These are phyloP conservation scores for Mycosphaerelloides madeirae DNA, from an alignment of 2,329 filamentous ascomycete species.

Conservation along the genomic window DNA sequence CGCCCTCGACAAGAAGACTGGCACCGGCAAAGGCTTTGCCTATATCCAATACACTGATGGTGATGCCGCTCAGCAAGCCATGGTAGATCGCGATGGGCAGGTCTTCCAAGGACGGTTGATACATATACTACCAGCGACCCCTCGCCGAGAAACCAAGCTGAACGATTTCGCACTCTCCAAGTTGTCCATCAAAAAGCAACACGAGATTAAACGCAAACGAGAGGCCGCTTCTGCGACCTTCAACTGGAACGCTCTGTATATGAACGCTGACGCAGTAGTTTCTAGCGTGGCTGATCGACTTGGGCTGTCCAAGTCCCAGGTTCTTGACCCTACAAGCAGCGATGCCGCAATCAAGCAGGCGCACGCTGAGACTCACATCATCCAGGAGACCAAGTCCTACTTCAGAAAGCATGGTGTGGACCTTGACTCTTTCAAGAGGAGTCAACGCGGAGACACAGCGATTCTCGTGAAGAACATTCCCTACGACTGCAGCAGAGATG, in stretches of 20 bases:
- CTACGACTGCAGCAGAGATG: conserved; percentile 72
- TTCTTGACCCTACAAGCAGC: conserved; percentile 91
- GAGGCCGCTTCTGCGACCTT: conserved; percentile 75
- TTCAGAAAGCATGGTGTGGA: conserved; percentile 85
- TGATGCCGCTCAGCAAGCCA: conserved; percentile 71
- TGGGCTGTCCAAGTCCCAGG: conserved; percentile 82
- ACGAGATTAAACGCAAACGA: conserved; percentile 77
- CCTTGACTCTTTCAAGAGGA: conserved; percentile 82
- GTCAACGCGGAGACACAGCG: conserved; percentile 75
- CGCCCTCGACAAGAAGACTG: conserved; percentile 64
- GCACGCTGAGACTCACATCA: conserved; percentile 90
- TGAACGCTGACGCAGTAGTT: conserved; percentile 91
- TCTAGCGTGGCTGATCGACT: conserved; percentile 80
- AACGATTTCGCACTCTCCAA: conserved; percentile 89
- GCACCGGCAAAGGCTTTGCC: conserved; percentile 81
- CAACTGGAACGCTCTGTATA: conserved; percentile 99
- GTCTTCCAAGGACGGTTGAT: conserved; percentile 89
- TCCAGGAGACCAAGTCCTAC: conserved; percentile 92
- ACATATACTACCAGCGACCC: conserved; percentile 79
- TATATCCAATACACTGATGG: conserved; percentile 74
- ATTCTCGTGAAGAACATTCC: conserved; percentile 95
- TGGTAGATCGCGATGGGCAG: conserved; percentile 72
- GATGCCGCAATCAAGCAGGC: conserved; percentile 95
- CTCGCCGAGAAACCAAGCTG: conserved; percentile 74
- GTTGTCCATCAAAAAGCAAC: conserved; percentile 89